Base-by-base conservation (phyloP, 83 land plant genomes). In the Isoetes engelmannii region DNA sequence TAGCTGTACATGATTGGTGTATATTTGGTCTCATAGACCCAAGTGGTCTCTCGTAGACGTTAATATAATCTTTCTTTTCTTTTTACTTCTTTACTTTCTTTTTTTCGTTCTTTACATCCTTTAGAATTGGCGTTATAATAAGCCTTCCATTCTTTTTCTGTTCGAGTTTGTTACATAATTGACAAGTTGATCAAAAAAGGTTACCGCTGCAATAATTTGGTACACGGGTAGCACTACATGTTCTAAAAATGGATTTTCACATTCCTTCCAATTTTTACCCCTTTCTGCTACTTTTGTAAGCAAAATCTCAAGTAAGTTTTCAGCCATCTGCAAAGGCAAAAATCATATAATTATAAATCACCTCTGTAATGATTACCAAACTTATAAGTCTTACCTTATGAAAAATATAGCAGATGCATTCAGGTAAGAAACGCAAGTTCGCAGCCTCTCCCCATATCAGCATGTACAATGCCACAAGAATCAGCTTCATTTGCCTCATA, bases 361-460 rank as follows among this genome's bases (percentile, higher is more conserved):
- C 45, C 55, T 13, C 55, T 15, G 17, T 53, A 3, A 13, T 0
- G 13, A 13, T 53, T 53, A 13, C 55, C 13, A 0, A 9, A 17
- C 13, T 61, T 9, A 17, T 13, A 61, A 18, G 37, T 13, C 67
- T 69, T 5, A 69, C 71, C 13, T 54, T 17, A 64, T 69, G 71
- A 7, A 69, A 69, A 17, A 69, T 69, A 56, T 48, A 69, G 44
- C 71, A 69, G 8, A 69, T 0, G 56, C 64, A 50, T 17, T 69
- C 71, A 8, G 71, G 71, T 20, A 69, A 18, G 17, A 69, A 69
- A 13, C 71, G 51, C 37, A 69, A 28, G 44, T 69, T 69, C 0
- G 71, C 71, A 5, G 71, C 71, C 37, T 69, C 71, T 50, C 71
- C 71, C 71, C 71, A 69, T 60, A 69, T 69, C 5, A 54, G 44